Percentiles rank a stretch among this genome's conserved stretches.
phyloP scores from a whole-genome alignment of 371 early-diverging fungal species.

The Apophysomyces trapeziformis region DNA sequence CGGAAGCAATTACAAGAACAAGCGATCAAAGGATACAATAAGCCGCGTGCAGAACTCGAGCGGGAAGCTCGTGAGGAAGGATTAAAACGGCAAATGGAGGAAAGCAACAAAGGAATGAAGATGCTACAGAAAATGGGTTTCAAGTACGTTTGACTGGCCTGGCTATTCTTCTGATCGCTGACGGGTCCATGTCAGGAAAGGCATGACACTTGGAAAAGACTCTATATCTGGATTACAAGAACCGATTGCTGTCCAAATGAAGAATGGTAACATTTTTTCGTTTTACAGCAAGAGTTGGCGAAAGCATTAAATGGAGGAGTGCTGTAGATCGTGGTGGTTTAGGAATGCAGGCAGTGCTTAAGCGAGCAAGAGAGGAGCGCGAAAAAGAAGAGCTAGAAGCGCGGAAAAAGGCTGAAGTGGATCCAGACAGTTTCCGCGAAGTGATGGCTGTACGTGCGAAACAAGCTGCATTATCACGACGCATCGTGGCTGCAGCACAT shows the following conservation, averaged over 20 bases:
- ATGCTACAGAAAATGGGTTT: constrained; percentile 77
- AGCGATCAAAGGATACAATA: constrained; percentile 45
- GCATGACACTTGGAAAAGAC: constrained; percentile 44
- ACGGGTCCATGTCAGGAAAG: constrained; percentile 39
- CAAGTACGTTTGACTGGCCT: constrained; percentile 41
- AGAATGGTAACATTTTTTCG: constrained; percentile 24
- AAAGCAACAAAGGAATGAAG: constrained; percentile 68
- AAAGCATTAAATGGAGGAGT: background rate
- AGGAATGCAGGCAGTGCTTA: constrained; percentile 46
- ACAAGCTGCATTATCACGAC: constrained; percentile 30
- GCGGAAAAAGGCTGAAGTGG: constrained; percentile 29
- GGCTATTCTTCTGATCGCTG: background rate
- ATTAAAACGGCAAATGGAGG: constrained; percentile 46
- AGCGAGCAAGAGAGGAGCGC: constrained; percentile 49
- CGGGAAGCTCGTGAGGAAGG: constrained; percentile 63
- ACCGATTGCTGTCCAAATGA: constrained; percentile 56
- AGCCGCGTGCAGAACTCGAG: constrained; percentile 48
- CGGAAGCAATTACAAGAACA: constrained; percentile 54
- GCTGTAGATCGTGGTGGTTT: constrained; percentile 36
- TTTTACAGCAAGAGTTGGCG: background rate
- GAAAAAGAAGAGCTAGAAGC: constrained; percentile 30
- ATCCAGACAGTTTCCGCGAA: constrained; percentile 43
- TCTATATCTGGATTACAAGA: constrained; percentile 34
- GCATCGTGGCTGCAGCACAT: constrained; percentile 39
- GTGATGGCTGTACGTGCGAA: constrained; percentile 37